Evolutionary conservation across 2,329 filamentous ascomycete species (phyloP), one percentile per base, ranked within the genome.

Genomic region (Epichloe glyceriae): DNA sequence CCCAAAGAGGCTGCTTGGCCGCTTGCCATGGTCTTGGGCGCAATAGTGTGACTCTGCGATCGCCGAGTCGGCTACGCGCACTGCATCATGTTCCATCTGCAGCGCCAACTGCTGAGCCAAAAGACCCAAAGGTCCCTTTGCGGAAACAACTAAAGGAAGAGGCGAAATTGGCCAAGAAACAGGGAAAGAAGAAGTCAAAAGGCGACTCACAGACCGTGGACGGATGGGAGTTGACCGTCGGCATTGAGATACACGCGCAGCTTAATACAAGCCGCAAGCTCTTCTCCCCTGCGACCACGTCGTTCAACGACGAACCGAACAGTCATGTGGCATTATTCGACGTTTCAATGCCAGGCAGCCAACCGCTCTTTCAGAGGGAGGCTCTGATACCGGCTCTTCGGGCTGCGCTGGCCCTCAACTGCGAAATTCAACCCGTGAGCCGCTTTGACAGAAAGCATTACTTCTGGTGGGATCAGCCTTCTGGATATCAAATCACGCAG

Each of bases 381-480:
- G 88, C 86, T 0, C 72, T 98, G 11, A 75, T 97, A 38, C 93
- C 93, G 4, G 93, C 93, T n/a, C 64, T 98, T 15, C 82, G 93
- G 53, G 91, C 91, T 17, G 91, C 93, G 0, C 71, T 96, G 47
- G 88, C 89, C 0, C 73, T 98, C 43, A 79, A 84, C 52, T 97
- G 93, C 67, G 70, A 82, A 1, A 77, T 97, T 49, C 85, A 94
- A 62, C 73, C 69, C 1, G 75, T 79, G 58, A 95, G 89, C 66
- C 80, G 80, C 50, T 98, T 96, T 69, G 93, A 98, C 67, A 78
- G 93, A 56, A 98, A 98, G 66, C 93, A 98, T 67, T 98, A 98
- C 69, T 97, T 98, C 68, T 95, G 96, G 73, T 95, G 93, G 79
- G 93, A 98, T 66, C 93, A 98, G 67, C 93, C 93, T 0, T 79